These are phyloP conservation scores for Flagelloscypha sp. DNA, from an alignment of 768 basidiomycete species.

Conservation along the genomic window DNA sequence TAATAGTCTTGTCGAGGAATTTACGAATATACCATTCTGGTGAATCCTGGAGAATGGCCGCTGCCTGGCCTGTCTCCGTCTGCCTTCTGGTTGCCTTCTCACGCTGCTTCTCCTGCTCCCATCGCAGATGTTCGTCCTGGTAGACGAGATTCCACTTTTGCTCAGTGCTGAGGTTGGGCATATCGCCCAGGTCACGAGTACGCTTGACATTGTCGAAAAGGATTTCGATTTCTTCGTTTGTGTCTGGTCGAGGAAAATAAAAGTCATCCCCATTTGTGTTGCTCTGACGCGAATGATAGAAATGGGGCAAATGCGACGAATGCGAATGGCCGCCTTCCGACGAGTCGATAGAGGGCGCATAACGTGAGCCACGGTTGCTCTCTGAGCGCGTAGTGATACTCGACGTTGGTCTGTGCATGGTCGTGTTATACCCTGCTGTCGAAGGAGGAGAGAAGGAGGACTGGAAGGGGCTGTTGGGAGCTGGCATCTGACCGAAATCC, in stretches of 20 bases:
- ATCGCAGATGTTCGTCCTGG: constrained; percentile 72
- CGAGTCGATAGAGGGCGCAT: constrained; percentile 47
- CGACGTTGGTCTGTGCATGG: constrained; percentile 44
- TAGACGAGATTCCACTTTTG: constrained; percentile 92
- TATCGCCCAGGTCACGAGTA: constrained; percentile 55
- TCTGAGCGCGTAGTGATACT: constrained; percentile 50
- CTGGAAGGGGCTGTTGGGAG: constrained; percentile 21
- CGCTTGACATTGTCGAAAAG: constrained; percentile 74
- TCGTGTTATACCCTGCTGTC: too few relatives aligned
- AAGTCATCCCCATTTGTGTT: constrained; percentile 42
- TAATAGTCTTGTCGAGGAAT: constrained; percentile 82
- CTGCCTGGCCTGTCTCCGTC: constrained; percentile 47
- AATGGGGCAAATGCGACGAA: constrained; percentile 39
- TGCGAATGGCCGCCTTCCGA: constrained; percentile 36
- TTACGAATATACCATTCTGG: constrained; percentile 93
- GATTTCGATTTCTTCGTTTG: constrained; percentile 68
- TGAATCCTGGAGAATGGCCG: constrained; percentile 51
- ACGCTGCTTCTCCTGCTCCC: constrained; percentile 62
- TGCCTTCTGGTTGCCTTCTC: constrained; percentile 56
- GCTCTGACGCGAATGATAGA: constrained; percentile 42
- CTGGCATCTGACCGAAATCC: constrained; percentile 44
- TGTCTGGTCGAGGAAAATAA: constrained; percentile 66
- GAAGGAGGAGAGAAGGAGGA: constrained; percentile 20
- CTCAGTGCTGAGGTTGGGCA: constrained; percentile 56
- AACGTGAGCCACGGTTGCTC: constrained; percentile 49